Conservation (phyloP, 257 asterid genomes). For the Solanum pinnatisectum region DNA sequence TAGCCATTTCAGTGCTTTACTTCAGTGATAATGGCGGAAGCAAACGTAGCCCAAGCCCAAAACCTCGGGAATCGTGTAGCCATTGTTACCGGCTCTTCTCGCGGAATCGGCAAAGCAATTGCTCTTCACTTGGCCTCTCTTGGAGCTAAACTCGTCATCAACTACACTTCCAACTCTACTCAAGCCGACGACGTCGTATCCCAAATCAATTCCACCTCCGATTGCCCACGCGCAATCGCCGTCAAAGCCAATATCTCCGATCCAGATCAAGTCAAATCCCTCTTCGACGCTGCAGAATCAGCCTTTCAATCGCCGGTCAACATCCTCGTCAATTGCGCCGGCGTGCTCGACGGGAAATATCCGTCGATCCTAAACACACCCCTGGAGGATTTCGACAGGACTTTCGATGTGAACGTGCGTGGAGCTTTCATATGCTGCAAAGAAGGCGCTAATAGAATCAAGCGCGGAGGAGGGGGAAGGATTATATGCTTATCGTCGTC, state of each 20-base stretch:
- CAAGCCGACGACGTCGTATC: slow-evolving; percentile 22
- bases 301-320: slow-evolving; percentile 32
- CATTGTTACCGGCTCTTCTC: slow-evolving; percentile 30
- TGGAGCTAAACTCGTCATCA: slow-evolving; percentile 51
- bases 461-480: slow-evolving; percentile 64
- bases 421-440: slow-evolving; percentile 56
- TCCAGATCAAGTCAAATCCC: slow-evolving; percentile 41
- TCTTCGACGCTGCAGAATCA: slow-evolving; percentile 55
- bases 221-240: slow-evolving; percentile 24
- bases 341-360: slow-evolving; percentile 31
- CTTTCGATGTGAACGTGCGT: slow-evolving; percentile 38
- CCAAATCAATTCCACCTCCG: slow-evolving; percentile 11
- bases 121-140: slow-evolving; percentile 50
- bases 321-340: slow-evolving; percentile 57
- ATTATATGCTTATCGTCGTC: slow-evolving; percentile 47
- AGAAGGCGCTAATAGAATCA: slow-evolving; percentile 47
- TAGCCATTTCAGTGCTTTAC: not conserved
- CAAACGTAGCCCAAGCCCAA: not conserved
- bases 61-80: slow-evolving; percentile 13
- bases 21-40: slow-evolving; percentile 2
- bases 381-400: slow-evolving; percentile 44
- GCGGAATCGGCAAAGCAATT: slow-evolving; percentile 31
- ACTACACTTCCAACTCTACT: slow-evolving; percentile 32
- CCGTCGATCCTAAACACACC: slow-evolving; percentile 38
- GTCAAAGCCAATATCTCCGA: slow-evolving; percentile 48